Evolutionary conservation across 306 rosid genomes (phyloP).

Genomic region (Lupinus albus): DNA sequence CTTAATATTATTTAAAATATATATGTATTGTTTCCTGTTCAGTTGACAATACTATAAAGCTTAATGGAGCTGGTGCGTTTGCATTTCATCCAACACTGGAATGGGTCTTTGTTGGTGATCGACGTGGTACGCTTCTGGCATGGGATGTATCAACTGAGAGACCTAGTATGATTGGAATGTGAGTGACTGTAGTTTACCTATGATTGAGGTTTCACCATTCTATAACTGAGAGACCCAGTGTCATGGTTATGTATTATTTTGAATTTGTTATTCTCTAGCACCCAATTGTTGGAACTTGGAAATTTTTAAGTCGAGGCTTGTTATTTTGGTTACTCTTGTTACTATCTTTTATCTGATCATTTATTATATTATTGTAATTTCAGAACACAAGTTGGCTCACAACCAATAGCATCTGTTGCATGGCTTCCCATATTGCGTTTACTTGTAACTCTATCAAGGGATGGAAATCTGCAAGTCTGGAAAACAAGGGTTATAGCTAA

Average conservation of each 20-base stretch:
- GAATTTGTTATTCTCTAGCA: slow-evolving; percentile 29
- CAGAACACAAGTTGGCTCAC: slow-evolving; percentile 97
- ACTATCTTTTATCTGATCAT: slow-evolving; percentile 37
- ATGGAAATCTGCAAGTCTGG: slow-evolving; percentile 96
- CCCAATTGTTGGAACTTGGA: slow-evolving; percentile 21
- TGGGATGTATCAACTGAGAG: slow-evolving; percentile 98
- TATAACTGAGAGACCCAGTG: slow-evolving; percentile 20
- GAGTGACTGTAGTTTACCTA: slow-evolving; percentile 70
- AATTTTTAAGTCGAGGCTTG: slow-evolving; percentile 29
- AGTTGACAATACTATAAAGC: slow-evolving; percentile 94
- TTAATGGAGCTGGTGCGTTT: slow-evolving; percentile 91
- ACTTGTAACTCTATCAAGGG: slow-evolving; percentile 85
- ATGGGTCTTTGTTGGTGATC: slow-evolving; percentile 98
- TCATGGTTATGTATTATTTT: slow-evolving; percentile 28
- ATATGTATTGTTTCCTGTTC: slow-evolving; percentile 44
- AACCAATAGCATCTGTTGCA: slow-evolving; percentile 88
- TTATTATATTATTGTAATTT: slow-evolving; percentile 49
- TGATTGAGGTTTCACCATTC: slow-evolving; percentile 34
- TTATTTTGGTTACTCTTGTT: slow-evolving; percentile 35
- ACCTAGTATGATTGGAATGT: slow-evolving; percentile 98
- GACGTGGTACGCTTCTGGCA: slow-evolving; percentile 91
- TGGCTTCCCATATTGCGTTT: slow-evolving; percentile 83
- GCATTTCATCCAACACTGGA: slow-evolving; percentile 98
- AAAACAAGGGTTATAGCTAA: slow-evolving; percentile 77
- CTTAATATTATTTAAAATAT: slow-evolving; percentile 15